These are phyloP conservation scores for Heracleum sosnowskyi DNA, from an alignment of 129 eudicot species.

Conservation along the genomic window DNA sequence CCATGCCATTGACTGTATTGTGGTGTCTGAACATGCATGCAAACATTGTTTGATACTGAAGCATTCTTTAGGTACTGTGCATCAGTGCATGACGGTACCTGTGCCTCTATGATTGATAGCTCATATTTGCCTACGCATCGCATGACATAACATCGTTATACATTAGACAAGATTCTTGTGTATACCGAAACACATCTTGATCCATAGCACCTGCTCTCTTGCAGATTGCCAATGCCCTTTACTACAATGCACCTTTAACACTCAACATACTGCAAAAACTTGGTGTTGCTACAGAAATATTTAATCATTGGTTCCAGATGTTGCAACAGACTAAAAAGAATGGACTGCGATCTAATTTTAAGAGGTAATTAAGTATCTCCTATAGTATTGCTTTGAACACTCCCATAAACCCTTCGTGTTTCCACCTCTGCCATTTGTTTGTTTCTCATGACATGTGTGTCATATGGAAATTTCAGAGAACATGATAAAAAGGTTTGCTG, in stretches of 20 bases:
- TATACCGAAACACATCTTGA: not conserved
- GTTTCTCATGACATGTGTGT: slow-evolving; percentile 1
- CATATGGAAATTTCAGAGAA: slow-evolving; percentile 39
- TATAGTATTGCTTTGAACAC: not conserved
- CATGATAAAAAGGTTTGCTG: slow-evolving; percentile 91
- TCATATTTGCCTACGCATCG: not conserved
- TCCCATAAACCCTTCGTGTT: not conserved
- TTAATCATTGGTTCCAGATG: slow-evolving; percentile 93
- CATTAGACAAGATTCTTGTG: not conserved
- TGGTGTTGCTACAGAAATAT: slow-evolving; percentile 80
- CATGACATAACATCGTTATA: not conserved
- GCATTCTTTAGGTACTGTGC: not conserved
- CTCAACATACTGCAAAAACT: slow-evolving; percentile 79
- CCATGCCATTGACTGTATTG: not conserved
- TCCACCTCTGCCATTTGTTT: not conserved
- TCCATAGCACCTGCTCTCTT: slow-evolving; percentile 1
- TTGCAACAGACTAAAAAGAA: slow-evolving; percentile 77
- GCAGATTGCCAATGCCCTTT: slow-evolving; percentile 88
- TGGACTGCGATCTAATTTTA: slow-evolving; percentile 67
- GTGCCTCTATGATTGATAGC: not conserved
- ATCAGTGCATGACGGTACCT: not conserved
- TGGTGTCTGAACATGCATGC: not conserved
- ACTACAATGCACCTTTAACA: slow-evolving; percentile 64
- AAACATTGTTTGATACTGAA: not conserved
- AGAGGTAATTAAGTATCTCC: slow-evolving; percentile 40